phyloP scores from a whole-genome alignment of 805 yeast genomes.

The Wickerhamomyces queroliae region DNA sequence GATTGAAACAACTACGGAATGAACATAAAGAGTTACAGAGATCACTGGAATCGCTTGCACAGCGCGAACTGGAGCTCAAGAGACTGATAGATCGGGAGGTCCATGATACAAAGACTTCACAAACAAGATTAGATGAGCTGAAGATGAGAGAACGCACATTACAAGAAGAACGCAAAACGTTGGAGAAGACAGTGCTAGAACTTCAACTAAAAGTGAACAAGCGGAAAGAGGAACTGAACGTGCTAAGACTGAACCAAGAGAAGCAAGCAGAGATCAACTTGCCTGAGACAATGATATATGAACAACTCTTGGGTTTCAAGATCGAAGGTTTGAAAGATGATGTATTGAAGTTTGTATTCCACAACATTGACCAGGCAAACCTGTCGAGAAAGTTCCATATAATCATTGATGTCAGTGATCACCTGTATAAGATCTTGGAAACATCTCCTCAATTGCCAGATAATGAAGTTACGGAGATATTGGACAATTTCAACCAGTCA shows the following conservation, averaged over 20 bases:
- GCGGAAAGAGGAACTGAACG: conserved; percentile 27
- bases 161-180: conserved; percentile 20
- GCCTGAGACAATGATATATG: conserved; percentile 48
- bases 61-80: conserved; percentile 9
- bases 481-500: conserved; percentile 11
- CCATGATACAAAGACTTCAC: conserved; percentile 26
- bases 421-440: conserved; percentile 30
- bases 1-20: conserved; percentile 26
- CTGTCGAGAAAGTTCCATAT: conserved; percentile 35
- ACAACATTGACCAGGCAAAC: conserved; percentile 39
- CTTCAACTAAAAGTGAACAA: conserved; percentile 25
- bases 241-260: conserved; percentile 29
- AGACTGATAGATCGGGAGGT: conserved; percentile 7
- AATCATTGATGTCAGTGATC: conserved; percentile 39
- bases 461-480: conserved; percentile 12
- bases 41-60: conserved; percentile 6
- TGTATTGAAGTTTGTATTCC: conserved; percentile 41
- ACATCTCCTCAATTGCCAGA: conserved; percentile 33
- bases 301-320: conserved; percentile 46
- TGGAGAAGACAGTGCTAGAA: conserved; percentile 27
- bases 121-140: conserved; percentile 27
- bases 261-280: conserved; percentile 41
- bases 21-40: conserved; percentile 27
- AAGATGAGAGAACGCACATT: conserved; percentile 30
- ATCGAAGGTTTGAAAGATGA: conserved; percentile 46